Evolutionary conservation across 1,139 yeast genomes (phyloP), one percentile per base, ranked within the genome.

Genomic region (Geotrichum phurueaensis): DNA sequence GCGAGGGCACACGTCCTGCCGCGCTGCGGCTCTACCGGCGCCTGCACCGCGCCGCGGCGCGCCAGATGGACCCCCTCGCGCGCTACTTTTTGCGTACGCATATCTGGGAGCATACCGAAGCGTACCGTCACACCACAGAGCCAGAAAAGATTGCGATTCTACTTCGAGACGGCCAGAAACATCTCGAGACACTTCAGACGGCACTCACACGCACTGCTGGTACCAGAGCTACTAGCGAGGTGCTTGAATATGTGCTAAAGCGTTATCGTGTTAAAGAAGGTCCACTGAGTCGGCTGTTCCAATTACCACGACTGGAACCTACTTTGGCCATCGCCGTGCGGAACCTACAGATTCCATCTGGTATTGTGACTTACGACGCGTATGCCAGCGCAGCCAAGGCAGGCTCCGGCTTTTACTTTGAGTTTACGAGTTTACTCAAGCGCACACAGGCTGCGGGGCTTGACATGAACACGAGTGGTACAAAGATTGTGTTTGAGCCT

Each of bases 31-130:
- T 62, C 27, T 69, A 68, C 55, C 61, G 62, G 23, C 62, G 53
- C 43, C 62, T 67, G 3, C 53, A 54, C 20, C 61, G 64, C 10
- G 64, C 65, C 31, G 55, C 63, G 10, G 50, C 56, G 10, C 45
- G 45, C 51, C 65, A 65, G 39, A 53, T 65, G 31, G 70, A 68
- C 43, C 70, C 70, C n/a, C 54, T 66, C 23, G 62, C 67, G 53
- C 65, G 70, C 20, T 43, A 33, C n/a, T 65, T 58, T 53, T 59
- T 68, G 23, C 58, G 62, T 15, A 57, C 60, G 15, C 50, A 60
- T 48, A 53, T 62, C 25, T 60, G 65, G 57, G 70, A 69, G 50
- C 54, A 63, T 12, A 65, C 67, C 54, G 57, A 61, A 18, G 66
- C 69, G 3, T 63, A 59, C 55, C 64, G 65, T 56, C 67, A 65